phyloP scores from a whole-genome alignment of 306 rosid species.

The Sophora flavescens region DNA sequence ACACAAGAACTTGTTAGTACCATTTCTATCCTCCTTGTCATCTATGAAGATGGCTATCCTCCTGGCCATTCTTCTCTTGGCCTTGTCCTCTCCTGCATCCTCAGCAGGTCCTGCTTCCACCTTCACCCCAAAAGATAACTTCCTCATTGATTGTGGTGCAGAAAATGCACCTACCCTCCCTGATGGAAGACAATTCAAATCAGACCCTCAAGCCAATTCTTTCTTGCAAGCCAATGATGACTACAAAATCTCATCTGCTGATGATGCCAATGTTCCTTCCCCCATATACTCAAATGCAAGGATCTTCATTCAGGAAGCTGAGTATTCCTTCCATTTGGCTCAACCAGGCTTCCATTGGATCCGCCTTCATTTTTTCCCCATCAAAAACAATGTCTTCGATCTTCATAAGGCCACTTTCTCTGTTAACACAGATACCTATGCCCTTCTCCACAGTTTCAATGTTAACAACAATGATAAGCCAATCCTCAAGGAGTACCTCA shows the following conservation, averaged over 20 bases:
- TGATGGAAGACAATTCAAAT: conserved; percentile 81
- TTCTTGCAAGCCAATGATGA: conserved; percentile 68
- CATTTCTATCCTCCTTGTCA: conserved; percentile 62
- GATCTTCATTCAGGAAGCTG: conserved; percentile 68
- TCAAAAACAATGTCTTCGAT: conserved; percentile 53
- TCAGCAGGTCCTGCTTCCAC: conserved; percentile 31
- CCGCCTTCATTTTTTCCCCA: conserved; percentile 65
- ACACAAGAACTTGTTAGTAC: not conserved
- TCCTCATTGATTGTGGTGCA: conserved; percentile 85
- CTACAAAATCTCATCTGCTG: conserved; percentile 45
- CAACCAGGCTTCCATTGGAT: conserved; percentile 73
- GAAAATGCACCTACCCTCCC: conserved; percentile 50
- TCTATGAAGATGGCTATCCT: conserved; percentile 68
- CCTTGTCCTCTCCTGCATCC: conserved; percentile 26
- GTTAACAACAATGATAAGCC: conserved; percentile 52
- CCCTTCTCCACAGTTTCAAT: conserved; percentile 71
- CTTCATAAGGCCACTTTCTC: conserved; percentile 66
- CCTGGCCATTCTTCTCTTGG: conserved; percentile 59
- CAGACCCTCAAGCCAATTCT: conserved; percentile 64
- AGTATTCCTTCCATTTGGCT: conserved; percentile 59
- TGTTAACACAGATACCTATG: conserved; percentile 51
- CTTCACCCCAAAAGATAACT: conserved; percentile 71
- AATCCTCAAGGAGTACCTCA: conserved; percentile 63
- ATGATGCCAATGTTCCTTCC: conserved; percentile 41
- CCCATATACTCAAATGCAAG: conserved; percentile 68